Percentiles rank a stretch among this genome's conserved stretches.
These are phyloP conservation scores for Hericium erinaceus DNA, from an alignment of 768 basidiomycete species.

Conservation along the genomic window DNA sequence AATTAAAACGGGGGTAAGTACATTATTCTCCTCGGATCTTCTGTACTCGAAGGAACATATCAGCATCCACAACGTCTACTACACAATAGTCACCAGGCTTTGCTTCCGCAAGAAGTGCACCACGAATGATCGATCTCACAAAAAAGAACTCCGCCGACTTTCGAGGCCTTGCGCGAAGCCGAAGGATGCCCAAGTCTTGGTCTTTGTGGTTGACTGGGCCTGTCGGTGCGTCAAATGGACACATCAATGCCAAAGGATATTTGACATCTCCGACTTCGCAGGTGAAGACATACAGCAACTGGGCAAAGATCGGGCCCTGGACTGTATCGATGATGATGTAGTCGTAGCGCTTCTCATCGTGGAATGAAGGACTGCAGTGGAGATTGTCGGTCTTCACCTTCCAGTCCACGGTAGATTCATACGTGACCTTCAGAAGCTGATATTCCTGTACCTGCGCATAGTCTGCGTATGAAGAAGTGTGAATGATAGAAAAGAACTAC, in stretches of 20 bases:
- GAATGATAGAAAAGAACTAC: neutral
- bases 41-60: neutral
- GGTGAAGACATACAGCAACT: slow-evolving; percentile 18
- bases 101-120: slow-evolving; percentile 18
- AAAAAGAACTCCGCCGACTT: slow-evolving; percentile 17
- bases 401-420: slow-evolving; percentile 10
- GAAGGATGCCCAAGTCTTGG: slow-evolving; percentile 19
- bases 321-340: slow-evolving; percentile 18
- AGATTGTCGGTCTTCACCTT: slow-evolving; percentile 6
- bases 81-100: slow-evolving; percentile 16
- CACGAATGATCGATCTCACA: slow-evolving; percentile 21
- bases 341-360: slow-evolving; percentile 13
- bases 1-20: too few relatives aligned
- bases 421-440: neutral
- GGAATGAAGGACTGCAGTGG: slow-evolving; percentile 12
- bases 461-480: neutral
- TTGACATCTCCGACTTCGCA: slow-evolving; percentile 7
- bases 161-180: slow-evolving; percentile 4
- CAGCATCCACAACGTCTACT: slow-evolving; percentile 19
- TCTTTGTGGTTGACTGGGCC: neutral
- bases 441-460: slow-evolving; percentile 10
- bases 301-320: slow-evolving; percentile 13
- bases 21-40: too few relatives aligned
- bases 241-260: slow-evolving; percentile 17
- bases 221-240: slow-evolving; percentile 9